Base-by-base conservation (phyloP, 2,329 filamentous ascomycete species). In the Ophiostoma quercus region DNA sequence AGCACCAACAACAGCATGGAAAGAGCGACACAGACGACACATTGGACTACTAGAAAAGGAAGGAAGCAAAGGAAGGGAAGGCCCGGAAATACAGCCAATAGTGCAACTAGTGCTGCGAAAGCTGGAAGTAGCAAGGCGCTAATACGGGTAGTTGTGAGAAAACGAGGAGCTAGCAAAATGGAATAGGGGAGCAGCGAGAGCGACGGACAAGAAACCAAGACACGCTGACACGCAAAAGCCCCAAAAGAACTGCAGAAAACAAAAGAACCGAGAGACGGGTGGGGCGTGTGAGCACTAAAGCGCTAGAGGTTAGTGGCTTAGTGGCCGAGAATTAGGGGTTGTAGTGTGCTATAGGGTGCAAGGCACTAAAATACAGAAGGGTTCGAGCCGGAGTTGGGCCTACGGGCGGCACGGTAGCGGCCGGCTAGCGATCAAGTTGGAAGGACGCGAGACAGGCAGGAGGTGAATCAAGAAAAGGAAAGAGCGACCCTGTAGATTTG, bases 401-500 rank as follows among this genome's bases (percentile, higher is more conserved):
- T 57, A 57, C 51, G 22, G 51, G 51, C 51, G 51, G n/a, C 51
- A 47, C 43, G 43, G 43, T 47, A 47, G 43, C 43, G 43, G 51
- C 9, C 51, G 51, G 16, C 51, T 57, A 57, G 43, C 43, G 43
- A 47, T n/a, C 16, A 47, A 47, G 16, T n/a, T 47, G 43, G 39
- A 41, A 14, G 39, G 39, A 14, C 39, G n/a, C 6, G 14, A 51
- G 6, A 51, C 16, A 51, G 47, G 47, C 47, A 51, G n/a, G 43
- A 51, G 51, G 51, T 25, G 51, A 57, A 29, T 25, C 22, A 57
- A 16, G 22, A 57, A 25, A 22, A 29, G 51, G 51, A 57, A 57
- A 57, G 51, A 57, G 51, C 51, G 51, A 57, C 51, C 51, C 22
- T 57, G 51, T 57, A 57, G 51, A 57, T 57, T 57, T 25, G 51